Evolutionary conservation across 352 stramenopile genomes (phyloP).

Genomic region (Ophiocytium majus): DNA sequence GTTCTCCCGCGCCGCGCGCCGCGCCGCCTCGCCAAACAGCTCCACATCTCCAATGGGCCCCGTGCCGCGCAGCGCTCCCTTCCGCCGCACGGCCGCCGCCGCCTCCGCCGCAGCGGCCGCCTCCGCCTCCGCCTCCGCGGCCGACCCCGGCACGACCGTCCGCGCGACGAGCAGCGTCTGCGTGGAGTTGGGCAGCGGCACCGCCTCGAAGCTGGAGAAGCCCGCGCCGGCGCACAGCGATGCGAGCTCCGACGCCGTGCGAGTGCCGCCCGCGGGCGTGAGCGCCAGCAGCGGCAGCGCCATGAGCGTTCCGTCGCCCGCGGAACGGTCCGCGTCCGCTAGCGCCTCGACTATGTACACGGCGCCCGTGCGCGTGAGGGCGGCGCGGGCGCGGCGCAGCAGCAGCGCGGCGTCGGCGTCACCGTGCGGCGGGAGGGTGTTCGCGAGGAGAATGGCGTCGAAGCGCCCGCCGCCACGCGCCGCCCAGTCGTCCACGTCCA

Average conservation of each 20-base stretch:
- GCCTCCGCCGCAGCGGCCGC: background rate
- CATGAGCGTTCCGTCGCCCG: background rate
- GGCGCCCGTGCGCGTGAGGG: background rate
- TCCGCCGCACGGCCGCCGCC: background rate
- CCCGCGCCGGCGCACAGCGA: background rate
- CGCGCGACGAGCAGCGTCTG: conserved; percentile 12
- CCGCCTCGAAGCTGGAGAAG: background rate
- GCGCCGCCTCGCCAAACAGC: conserved; percentile 5
- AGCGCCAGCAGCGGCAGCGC: conserved; percentile 16
- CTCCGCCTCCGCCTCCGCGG: background rate
- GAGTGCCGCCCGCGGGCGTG: background rate
- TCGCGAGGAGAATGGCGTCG: background rate
- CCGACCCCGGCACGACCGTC: background rate
- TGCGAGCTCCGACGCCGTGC: background rate
- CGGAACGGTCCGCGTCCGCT: background rate
- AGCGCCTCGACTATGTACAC: conserved; percentile 21
- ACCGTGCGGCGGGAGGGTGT: background rate
- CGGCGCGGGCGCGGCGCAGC: background rate
- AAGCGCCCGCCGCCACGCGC: background rate
- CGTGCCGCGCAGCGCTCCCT: background rate
- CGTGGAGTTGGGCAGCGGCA: background rate
- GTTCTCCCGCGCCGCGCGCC: background rate
- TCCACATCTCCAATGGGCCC: background rate
- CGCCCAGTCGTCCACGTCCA: background rate
- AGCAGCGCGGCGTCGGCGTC: background rate